Conservation (phyloP, 768 basidiomycete genomes). For the Boletus rubescentipes region DNA sequence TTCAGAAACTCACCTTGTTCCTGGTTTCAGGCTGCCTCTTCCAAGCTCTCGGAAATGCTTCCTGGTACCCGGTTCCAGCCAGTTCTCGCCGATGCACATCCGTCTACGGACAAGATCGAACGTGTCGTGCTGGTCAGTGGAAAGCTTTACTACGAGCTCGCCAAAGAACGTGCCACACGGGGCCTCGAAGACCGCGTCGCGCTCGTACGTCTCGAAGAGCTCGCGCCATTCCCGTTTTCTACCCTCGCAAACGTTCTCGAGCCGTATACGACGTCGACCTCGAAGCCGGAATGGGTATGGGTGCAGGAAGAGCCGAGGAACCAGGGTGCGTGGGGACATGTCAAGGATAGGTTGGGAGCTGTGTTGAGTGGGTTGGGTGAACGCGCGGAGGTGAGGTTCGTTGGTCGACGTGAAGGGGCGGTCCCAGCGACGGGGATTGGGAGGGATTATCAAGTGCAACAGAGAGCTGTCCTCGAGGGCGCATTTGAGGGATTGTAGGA, state of each 20-base stretch:
- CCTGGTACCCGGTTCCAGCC: constrained; percentile 63
- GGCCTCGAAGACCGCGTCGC: constrained; percentile 54
- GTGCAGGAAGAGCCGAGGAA: constrained; percentile 89
- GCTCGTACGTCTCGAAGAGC: constrained; percentile 78
- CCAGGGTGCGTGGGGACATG: constrained; percentile 79
- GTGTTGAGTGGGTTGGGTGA: constrained; percentile 46
- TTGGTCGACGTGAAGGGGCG: constrained; percentile 70
- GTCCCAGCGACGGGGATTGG: constrained; percentile 79
- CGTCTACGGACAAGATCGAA: constrained; percentile 40
- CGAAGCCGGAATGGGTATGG: constrained; percentile 47
- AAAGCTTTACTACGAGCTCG: constrained; percentile 87
- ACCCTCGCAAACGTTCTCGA: constrained; percentile 46
- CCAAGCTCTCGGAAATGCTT: constrained; percentile 59
- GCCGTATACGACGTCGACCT: constrained; percentile 45
- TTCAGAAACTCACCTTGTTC: background rate
- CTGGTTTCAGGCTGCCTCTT: constrained; percentile 64
- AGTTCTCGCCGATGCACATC: constrained; percentile 53
- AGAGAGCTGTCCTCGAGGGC: constrained; percentile 55
- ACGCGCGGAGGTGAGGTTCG: constrained; percentile 44
- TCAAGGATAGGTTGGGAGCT: constrained; percentile 50
- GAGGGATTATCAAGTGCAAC: constrained; percentile 63
- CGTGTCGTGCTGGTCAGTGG: constrained; percentile 77
- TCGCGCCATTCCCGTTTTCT: constrained; percentile 83
- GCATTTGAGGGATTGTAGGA: constrained; percentile 51
- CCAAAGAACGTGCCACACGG: constrained; percentile 59